Evolutionary conservation across 2,329 filamentous ascomycete species (phyloP).

Genomic region (Xylaria sp.): DNA sequence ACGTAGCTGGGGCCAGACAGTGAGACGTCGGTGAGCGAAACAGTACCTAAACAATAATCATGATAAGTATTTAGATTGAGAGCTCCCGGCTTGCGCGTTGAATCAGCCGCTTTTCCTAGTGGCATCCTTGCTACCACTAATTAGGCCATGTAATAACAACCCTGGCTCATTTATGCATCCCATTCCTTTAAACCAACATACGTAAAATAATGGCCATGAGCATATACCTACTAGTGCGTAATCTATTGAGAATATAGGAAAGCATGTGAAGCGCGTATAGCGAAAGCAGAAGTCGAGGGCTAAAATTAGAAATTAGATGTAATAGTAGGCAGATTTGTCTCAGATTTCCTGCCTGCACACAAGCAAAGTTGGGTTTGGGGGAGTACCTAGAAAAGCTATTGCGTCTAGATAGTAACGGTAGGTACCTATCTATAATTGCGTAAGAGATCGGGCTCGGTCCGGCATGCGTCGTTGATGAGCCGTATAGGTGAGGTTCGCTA

Average conservation of each 20-base stretch:
- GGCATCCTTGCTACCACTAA: background rate
- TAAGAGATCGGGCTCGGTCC: slow-evolving; percentile 22
- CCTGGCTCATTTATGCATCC: slow-evolving; percentile 22
- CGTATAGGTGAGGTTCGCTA: slow-evolving; percentile 24
- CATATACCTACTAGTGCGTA: background rate
- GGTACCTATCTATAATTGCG: too few relatives aligned
- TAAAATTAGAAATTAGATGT: background rate
- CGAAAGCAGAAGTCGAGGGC: background rate
- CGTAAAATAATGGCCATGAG: background rate
- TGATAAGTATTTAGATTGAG: background rate
- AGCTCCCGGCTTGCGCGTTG: background rate
- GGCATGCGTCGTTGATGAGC: slow-evolving; percentile 19
- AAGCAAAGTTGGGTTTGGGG: too few relatives aligned
- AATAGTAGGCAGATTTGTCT: too few relatives aligned
- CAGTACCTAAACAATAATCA: background rate
- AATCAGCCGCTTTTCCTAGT: slow-evolving; percentile 12
- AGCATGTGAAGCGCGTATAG: background rate
- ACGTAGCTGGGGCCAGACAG: background rate
- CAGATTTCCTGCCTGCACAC: too few relatives aligned
- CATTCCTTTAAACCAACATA: background rate
- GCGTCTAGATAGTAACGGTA: too few relatives aligned
- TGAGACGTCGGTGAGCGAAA: background rate
- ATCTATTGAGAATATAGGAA: background rate
- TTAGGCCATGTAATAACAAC: slow-evolving; percentile 5
- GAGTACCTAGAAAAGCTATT: too few relatives aligned